These are phyloP conservation scores for Chiua virens DNA, from an alignment of 768 basidiomycete species.

Conservation along the genomic window DNA sequence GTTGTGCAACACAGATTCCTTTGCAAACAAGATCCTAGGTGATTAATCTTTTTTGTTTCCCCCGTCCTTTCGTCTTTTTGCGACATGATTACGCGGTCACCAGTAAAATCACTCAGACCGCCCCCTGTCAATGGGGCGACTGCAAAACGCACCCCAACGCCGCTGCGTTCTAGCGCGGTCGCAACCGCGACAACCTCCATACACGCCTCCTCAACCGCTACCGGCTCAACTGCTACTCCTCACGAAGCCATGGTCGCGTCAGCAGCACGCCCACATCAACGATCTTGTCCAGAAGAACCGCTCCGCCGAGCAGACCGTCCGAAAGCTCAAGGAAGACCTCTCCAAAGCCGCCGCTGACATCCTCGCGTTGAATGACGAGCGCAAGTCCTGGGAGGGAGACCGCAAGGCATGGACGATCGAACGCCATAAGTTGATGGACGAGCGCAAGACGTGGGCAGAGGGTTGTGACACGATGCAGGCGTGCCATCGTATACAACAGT, in stretches of 20 bases:
- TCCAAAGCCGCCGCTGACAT: constrained; percentile 30
- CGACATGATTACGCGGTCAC: constrained; percentile 30
- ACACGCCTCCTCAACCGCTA: constrained; percentile 27
- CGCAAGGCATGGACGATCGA: constrained; percentile 24
- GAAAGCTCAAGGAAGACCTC: constrained; percentile 52
- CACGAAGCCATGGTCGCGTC: constrained; percentile 54
- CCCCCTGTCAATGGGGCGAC: constrained; percentile 8
- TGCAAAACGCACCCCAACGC: constrained; percentile 20
- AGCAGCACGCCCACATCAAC: constrained; percentile 66
- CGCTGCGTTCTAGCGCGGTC: constrained; percentile 18
- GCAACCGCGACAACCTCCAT: constrained; percentile 25
- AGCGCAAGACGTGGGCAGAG: constrained; percentile 59
- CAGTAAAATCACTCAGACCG: constrained; percentile 21
- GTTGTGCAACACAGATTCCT: not conserved
- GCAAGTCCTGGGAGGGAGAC: constrained; percentile 29
- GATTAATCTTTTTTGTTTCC: not conserved
- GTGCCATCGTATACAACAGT: constrained; percentile 65
- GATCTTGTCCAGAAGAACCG: constrained; percentile 72
- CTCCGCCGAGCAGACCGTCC: constrained; percentile 59
- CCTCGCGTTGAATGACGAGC: constrained; percentile 42
- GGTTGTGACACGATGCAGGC: constrained; percentile 63
- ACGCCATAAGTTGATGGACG: constrained; percentile 46
- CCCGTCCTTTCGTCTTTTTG: not conserved
- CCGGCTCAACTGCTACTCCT: constrained; percentile 32
- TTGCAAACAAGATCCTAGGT: not conserved